Conservation (phyloP, 1,139 yeast genomes). For the Suhomyces taliae region DNA sequence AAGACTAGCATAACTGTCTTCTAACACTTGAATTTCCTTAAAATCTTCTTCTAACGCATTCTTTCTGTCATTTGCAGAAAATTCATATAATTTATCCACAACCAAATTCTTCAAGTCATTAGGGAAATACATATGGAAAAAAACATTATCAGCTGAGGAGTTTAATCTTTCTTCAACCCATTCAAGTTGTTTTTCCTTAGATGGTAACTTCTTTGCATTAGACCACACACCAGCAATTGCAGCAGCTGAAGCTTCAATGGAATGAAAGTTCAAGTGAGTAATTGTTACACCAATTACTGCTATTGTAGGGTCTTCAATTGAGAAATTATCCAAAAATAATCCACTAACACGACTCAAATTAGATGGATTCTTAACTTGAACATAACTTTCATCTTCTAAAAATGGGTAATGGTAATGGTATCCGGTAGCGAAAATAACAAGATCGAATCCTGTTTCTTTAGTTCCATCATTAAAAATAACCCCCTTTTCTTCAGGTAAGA, state of each 20-base stretch:
- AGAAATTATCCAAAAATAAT: constrained; percentile 39
- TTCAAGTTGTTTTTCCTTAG: constrained; percentile 26
- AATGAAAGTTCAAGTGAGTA: constrained; percentile 41
- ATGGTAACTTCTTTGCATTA: constrained; percentile 26
- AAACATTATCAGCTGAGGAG: background rate
- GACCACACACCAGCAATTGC: constrained; percentile 52
- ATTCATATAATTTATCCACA: constrained; percentile 23
- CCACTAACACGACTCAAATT: constrained; percentile 32
- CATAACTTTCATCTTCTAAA: constrained; percentile 20
- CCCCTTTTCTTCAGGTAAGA: constrained; percentile 26
- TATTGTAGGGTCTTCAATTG: constrained; percentile 43
- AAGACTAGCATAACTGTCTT: constrained; percentile 17
- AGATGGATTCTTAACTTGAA: background rate
- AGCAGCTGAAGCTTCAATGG: constrained; percentile 44
- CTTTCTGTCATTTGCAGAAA: constrained; percentile 24
- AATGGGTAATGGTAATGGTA: constrained; percentile 41
- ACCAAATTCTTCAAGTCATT: constrained; percentile 21
- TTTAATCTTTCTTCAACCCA: constrained; percentile 28
- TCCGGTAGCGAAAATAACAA: constrained; percentile 37
- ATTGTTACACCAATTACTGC: constrained; percentile 42
- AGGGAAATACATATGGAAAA: constrained; percentile 23
- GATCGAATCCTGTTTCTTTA: constrained; percentile 23
- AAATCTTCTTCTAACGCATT: constrained; percentile 29
- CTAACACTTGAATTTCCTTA: background rate
- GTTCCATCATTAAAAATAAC: constrained; percentile 40